Base-by-base conservation (phyloP, 208 protist species). In the Crithidia acanthocephali region DNA sequence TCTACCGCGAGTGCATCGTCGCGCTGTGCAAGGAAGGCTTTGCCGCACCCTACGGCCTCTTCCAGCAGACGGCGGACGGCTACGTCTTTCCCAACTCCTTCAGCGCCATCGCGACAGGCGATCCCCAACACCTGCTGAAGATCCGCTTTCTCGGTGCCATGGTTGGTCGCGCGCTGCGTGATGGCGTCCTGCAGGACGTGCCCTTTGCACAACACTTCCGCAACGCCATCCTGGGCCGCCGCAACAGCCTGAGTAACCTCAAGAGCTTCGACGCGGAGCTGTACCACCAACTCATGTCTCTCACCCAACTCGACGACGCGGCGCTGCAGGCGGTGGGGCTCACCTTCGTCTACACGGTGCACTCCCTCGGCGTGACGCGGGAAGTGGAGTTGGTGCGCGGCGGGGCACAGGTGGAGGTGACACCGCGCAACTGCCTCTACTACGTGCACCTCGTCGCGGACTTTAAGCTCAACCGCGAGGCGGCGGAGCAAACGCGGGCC, bases 401-500 rank as follows among this genome's bases (percentile, higher is more conserved):
- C 62, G 96, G 96, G 3, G 68, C 79, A 9, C 64, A 96, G 69
- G 86, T 97, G 64, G 52, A 80, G 28, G 96, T 98, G 44, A 98
- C 87, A 0, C 64, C 74, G 30, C 79, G 77, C 48, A 98, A 98
- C 77, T 91, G 85, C 50, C 70, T 94, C n/a, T 84, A 92, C 67
- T 99, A 98, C 73, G 91, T 99, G 47, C 83, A 95, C 59, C 86
- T 95, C 37, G 74, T 98, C n/a, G 90, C 94, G 0, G 78, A 98
- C 81, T 98, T 90, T 59, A 95, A 91, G 72, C 75, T 99, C 15
- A 98, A 98, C 68, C 81, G 76, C 30, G 91, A 98, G 74, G 90
- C 88, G 6, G 84, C 82, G 2, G 68, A 68, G 30, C 95, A 98
- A 73, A 92, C 83, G 44, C 73, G 74, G 22, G 95, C 95, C 11